phyloP scores from a whole-genome alignment of 345 rosid genomes.

The Populus davidiana region DNA sequence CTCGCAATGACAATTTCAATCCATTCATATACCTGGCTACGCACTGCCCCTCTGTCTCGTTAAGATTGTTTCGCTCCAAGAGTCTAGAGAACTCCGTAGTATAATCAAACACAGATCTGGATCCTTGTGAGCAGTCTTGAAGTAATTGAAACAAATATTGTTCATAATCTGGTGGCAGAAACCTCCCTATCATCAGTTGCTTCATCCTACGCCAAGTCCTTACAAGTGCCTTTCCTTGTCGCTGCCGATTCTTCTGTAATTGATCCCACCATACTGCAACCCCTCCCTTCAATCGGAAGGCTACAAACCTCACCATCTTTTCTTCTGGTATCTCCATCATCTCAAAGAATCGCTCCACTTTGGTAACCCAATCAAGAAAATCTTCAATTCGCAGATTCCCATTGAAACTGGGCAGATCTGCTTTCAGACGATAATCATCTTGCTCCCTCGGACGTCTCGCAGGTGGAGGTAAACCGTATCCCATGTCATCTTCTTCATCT shows the following conservation, averaged over 20 bases:
- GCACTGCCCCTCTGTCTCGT: too few species aligned
- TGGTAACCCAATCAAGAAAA: too few species aligned
- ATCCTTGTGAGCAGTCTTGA: neutral
- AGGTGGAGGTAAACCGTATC: too few species aligned
- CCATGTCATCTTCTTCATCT: too few species aligned
- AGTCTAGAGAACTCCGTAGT: neutral
- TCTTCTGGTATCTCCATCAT: neutral
- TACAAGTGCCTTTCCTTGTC: neutral
- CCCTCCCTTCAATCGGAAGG: neutral
- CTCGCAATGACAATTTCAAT: too few species aligned
- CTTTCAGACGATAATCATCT: too few species aligned
- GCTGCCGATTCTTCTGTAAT: neutral
- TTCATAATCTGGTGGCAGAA: neutral
- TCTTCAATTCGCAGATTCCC: too few species aligned
- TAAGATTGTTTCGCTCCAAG: too few species aligned
- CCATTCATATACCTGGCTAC: too few species aligned
- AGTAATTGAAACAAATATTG: neutral
- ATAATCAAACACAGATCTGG: neutral
- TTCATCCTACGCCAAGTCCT: neutral
- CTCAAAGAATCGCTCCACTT: too few species aligned
- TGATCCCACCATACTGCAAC: neutral
- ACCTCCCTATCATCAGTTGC: neutral
- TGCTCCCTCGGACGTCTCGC: too few species aligned
- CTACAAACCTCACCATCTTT: neutral
- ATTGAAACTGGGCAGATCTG: too few species aligned